A percentile compares a stretch with the other conserved stretches of the same genome.
Evolutionary conservation across 2,329 filamentous ascomycete genomes (phyloP).

Genomic region (Chrysosporium queenslandicum): DNA sequence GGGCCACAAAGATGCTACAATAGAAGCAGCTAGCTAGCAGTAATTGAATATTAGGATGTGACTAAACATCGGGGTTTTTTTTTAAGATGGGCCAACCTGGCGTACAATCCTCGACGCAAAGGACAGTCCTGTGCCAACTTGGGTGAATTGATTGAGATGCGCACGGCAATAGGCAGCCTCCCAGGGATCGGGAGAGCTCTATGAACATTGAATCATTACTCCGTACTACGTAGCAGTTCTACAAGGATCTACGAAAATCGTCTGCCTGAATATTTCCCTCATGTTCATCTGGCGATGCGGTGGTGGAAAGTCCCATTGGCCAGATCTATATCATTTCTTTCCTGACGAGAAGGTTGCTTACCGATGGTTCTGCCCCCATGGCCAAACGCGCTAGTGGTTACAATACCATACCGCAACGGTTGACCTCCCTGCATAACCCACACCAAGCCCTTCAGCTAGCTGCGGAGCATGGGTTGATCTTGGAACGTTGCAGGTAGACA

Average conservation of each 20-base stretch:
- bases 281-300: background rate
- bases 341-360: background rate
- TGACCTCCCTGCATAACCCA: background rate
- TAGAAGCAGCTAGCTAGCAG: too few relatives aligned
- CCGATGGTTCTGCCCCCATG: background rate
- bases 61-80: too few relatives aligned
- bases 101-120: too few relatives aligned
- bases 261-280: background rate
- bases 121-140: too few relatives aligned
- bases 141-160: too few relatives aligned
- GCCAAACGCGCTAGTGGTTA: constrained; percentile 3
- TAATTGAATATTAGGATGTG: too few relatives aligned
- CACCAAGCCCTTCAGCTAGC: background rate
- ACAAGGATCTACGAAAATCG: background rate
- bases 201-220: too few relatives aligned
- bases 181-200: too few relatives aligned
- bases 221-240: background rate
- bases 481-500: too few relatives aligned
- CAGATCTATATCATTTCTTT: background rate
- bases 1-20: too few relatives aligned
- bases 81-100: too few relatives aligned
- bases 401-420: constrained; percentile 6
- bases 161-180: too few relatives aligned
- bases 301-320: background rate
- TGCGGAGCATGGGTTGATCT: background rate